Percentiles rank a stretch among this genome's conserved stretches.
Conservation (phyloP, 192 early-diverging fungal genomes). For the Rhizophagus sp. region DNA sequence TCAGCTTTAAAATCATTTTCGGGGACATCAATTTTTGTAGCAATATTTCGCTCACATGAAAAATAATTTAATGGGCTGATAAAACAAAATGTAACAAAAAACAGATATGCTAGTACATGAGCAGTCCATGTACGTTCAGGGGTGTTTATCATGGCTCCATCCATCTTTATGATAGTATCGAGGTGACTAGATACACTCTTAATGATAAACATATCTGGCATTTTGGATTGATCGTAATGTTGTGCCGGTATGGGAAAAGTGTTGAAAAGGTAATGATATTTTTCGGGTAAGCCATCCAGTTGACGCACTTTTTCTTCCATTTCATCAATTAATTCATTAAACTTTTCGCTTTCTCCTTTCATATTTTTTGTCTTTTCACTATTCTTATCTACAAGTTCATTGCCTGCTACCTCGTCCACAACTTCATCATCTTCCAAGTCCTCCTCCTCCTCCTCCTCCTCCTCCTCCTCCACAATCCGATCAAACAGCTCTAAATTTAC, state of each 20-base stretch:
- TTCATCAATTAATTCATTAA: conserved; percentile 4
- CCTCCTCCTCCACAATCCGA: neutral
- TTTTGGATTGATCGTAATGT: conserved; percentile 9
- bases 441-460: neutral
- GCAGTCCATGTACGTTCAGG: conserved; percentile 17
- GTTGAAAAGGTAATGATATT: conserved; percentile 6
- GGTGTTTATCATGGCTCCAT: conserved; percentile 12
- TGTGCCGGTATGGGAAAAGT: neutral
- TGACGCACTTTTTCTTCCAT: neutral
- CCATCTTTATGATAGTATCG: conserved; percentile 7
- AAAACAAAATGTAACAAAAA: conserved; percentile 20
- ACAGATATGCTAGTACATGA: conserved; percentile 16
- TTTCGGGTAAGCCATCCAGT: neutral
- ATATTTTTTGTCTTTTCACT: neutral
- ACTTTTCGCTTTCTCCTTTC: neutral
- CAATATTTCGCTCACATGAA: neutral
- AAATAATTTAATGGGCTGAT: neutral
- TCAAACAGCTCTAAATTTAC: conserved; percentile 6
- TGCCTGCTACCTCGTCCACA: too few species aligned
- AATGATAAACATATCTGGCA: conserved; percentile 24
- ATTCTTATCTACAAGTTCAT: neutral
- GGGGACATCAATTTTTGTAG: conserved; percentile 15
- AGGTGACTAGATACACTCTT: conserved; percentile 20
- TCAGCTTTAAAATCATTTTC: too few species aligned
- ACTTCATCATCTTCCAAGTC: too few species aligned